Percentiles rank a stretch among this genome's conserved stretches.
These are phyloP conservation scores for Coniosporium tulheliwenetii DNA, from an alignment of 2,329 filamentous ascomycete species.

Conservation along the genomic window DNA sequence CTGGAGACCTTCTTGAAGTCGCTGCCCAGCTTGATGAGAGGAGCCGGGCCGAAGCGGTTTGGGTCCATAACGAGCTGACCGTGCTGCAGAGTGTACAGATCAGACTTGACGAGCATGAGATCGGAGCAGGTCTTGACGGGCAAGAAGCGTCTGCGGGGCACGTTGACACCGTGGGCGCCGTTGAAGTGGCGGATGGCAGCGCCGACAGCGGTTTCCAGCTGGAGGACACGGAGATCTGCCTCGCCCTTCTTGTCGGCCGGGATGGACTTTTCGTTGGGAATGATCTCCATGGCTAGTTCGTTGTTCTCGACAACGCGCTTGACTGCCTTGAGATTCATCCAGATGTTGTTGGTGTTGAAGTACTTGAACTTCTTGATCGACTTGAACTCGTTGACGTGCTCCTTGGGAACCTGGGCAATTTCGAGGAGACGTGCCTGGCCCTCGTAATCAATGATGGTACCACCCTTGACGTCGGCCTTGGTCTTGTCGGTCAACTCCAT, in stretches of 20 bases:
- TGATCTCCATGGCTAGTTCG: slow-evolving; percentile 98
- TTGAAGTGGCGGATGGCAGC: slow-evolving; percentile 97
- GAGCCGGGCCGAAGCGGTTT: slow-evolving; percentile 88
- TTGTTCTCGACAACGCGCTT: slow-evolving; percentile 98
- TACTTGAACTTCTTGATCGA: slow-evolving; percentile 99
- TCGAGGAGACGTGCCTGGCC: slow-evolving; percentile 91
- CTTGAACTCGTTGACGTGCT: slow-evolving; percentile 99
- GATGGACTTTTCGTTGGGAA: slow-evolving; percentile 97
- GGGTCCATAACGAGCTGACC: slow-evolving; percentile 95
- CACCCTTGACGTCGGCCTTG: slow-evolving; percentile 99
- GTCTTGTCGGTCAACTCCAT: slow-evolving; percentile 99
- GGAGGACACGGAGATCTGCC: slow-evolving; percentile 90
- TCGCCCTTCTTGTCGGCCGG: slow-evolving; percentile 99
- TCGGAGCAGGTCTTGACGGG: slow-evolving; percentile 99
- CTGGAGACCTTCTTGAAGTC: slow-evolving; percentile 99
- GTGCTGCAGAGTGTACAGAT: slow-evolving; percentile 97
- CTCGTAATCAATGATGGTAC: slow-evolving; percentile 99
- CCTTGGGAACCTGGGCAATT: slow-evolving; percentile 98
- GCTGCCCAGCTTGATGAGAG: slow-evolving; percentile 93
- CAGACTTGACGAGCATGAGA: slow-evolving; percentile 98
- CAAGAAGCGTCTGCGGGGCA: slow-evolving; percentile 92
- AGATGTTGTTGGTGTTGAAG: slow-evolving; percentile 99
- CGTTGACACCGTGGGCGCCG: slow-evolving; percentile 98
- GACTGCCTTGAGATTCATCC: slow-evolving; percentile 94
- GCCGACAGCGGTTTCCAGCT: slow-evolving; percentile 97